Evolutionary conservation across 495 filamentous ascomycete species (phyloP).

Genomic region (Chaetomium cochliodes): DNA sequence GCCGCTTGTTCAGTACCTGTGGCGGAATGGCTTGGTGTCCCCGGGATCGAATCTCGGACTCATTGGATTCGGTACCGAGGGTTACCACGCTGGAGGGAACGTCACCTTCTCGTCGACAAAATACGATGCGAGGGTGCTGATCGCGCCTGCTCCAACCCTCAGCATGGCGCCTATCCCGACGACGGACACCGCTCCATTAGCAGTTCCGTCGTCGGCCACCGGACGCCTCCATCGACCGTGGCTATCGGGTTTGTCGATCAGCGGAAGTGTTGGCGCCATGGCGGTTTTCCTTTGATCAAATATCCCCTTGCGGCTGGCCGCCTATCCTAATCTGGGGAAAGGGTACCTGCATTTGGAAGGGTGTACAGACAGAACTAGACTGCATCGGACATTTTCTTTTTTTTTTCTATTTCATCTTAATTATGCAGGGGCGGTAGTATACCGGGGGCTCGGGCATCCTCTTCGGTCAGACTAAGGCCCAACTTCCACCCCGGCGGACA

Average conservation of each 20-base stretch:
- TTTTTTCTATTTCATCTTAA: not conserved
- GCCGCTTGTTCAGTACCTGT: slow-evolving; percentile 33
- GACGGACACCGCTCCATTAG: slow-evolving; percentile 2
- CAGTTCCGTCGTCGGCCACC: not conserved
- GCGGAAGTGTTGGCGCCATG: slow-evolving; percentile 22
- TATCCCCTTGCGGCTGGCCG: slow-evolving; percentile 1
- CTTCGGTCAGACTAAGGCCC: not conserved
- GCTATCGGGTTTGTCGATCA: slow-evolving; percentile 28
- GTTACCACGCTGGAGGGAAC: slow-evolving; percentile 29
- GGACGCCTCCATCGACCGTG: slow-evolving; percentile 8
- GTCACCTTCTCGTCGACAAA: slow-evolving; percentile 33
- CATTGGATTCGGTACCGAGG: slow-evolving; percentile 33
- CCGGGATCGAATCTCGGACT: slow-evolving; percentile 27
- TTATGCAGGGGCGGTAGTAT: not conserved
- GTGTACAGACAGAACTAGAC: not conserved
- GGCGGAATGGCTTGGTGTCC: slow-evolving; percentile 32
- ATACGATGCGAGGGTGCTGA: slow-evolving; percentile 25
- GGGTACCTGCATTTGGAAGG: slow-evolving; percentile 29
- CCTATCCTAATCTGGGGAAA: slow-evolving; percentile 14
- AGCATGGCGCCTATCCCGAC: slow-evolving; percentile 10
- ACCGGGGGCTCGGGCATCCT: not conserved
- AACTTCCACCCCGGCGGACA: not conserved
- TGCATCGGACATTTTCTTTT: slow-evolving; percentile 9
- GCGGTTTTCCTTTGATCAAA: slow-evolving; percentile 27
- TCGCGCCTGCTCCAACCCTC: slow-evolving; percentile 28